Conservation (phyloP, 2,329 filamentous ascomycete genomes). For the Neoscytalidium dimidiatum region DNA sequence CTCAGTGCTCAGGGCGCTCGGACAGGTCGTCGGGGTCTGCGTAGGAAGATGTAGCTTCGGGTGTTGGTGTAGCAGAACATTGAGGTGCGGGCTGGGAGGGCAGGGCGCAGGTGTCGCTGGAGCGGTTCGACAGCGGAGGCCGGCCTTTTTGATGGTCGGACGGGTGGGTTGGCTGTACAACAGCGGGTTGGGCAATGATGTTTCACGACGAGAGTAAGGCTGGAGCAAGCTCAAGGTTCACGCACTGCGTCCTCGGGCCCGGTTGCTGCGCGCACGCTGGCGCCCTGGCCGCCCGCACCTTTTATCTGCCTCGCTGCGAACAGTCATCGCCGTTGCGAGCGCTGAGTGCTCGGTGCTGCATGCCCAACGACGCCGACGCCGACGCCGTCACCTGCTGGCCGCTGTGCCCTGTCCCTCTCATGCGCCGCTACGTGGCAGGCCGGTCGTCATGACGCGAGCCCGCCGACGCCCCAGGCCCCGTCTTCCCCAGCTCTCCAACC, state of each 20-base stretch:
- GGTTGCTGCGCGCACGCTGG: neutral
- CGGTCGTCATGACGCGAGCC: constrained; percentile 12
- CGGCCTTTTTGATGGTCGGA: constrained; percentile 4
- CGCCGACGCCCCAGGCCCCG: constrained; percentile 4
- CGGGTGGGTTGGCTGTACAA: constrained; percentile 4
- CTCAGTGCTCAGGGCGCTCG: constrained; percentile 11
- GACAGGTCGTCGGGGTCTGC: constrained; percentile 17
- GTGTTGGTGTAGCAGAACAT: constrained; percentile 14
- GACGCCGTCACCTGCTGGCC: neutral
- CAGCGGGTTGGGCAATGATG: constrained; percentile 1
- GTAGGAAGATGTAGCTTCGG: constrained; percentile 19
- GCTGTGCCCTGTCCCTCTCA: constrained; percentile 11
- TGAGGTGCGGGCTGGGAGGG: constrained; percentile 7
- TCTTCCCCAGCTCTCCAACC: constrained; percentile 13
- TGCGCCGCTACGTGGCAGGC: constrained; percentile 15
- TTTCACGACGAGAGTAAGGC: constrained; percentile 14
- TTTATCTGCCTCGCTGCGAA: neutral
- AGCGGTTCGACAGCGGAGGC: neutral
- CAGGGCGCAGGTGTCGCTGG: neutral
- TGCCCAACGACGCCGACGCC: neutral
- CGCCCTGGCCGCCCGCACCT: neutral
- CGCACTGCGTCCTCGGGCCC: neutral
- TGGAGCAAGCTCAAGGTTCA: constrained; percentile 5
- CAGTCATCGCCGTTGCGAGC: neutral
- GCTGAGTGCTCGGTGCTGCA: neutral